Base-by-base conservation (phyloP, 1,284 basidiomycete species). In the Macrocystidia cucumis region DNA sequence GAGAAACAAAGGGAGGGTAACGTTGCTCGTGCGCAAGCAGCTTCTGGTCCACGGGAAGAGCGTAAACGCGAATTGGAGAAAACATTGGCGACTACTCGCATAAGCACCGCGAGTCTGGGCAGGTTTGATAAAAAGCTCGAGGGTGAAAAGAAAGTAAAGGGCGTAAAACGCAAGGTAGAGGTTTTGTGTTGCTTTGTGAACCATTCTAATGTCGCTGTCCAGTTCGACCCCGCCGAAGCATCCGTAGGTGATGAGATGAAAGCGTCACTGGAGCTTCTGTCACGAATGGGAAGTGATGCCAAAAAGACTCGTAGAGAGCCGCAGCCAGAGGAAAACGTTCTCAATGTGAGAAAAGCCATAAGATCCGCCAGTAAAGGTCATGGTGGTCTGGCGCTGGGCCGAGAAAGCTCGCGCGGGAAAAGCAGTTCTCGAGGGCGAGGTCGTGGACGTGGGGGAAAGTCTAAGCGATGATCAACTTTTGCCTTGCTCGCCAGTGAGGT, bases 61-160 rank as follows among this genome's bases (percentile, higher is more conserved):
- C 73, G 87, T 16, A 91, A 91, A 56, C 52, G 57, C 11, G 79
- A 90, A 12, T 74, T 97, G 12, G 84, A 92, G 25, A 71, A 74
- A 35, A 83, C 83, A 4, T 65, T 97, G 22, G 77, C 86, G 4
- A 76, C 83, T 2, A 81, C 84, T n/a, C 78, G 88, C 38, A 65
- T 72, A 24, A 89, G 89, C 41, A 98, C 95, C 0, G 95, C 91
- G 0, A 91, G 86, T 47, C 81, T 98, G 81, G 95, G 95, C 47
- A 80, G 73, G 49, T 95, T 96, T 51, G 93, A 98, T 58, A 82
- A 78, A 48, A 80, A 72, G 50, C 73, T 98, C 17, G 83, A 92
- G 33, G 92, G 92, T 13, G 95, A 98, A 60, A 86, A 87, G 54
- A 91, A 90, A 57, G 57, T 80, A 40, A 79, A 79, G 40, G 91